Percentiles rank a stretch among this genome's conserved stretches.
phyloP scores from a whole-genome alignment of 495 filamentous ascomycete species.

The Xylaria curta region DNA sequence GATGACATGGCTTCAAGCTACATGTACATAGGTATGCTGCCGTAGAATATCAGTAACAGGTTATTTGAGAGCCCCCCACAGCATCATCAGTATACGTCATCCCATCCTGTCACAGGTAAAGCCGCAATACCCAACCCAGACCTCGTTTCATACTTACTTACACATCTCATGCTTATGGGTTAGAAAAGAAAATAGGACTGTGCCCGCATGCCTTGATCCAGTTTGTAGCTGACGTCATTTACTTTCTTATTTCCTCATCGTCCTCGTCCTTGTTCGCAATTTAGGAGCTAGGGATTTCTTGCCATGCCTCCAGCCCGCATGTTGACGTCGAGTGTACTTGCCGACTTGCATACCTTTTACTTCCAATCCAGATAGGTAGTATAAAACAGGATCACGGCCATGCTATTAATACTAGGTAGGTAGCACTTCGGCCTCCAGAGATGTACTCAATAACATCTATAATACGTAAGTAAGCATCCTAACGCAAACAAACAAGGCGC shows the following conservation, averaged over 20 bases:
- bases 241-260: neutral
- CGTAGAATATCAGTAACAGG: too few species aligned
- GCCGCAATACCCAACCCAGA: neutral
- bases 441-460: neutral
- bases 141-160: neutral
- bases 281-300: neutral
- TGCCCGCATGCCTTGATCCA: neutral
- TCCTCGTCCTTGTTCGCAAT: neutral
- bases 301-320: neutral
- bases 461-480: neutral
- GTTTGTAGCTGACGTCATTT: slow-evolving; percentile 3
- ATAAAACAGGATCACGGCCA: too few species aligned
- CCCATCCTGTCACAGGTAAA: neutral
- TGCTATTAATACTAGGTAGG: too few species aligned
- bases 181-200: neutral
- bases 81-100: neutral
- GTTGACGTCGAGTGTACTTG: neutral
- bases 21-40: too few species aligned
- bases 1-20: too few species aligned
- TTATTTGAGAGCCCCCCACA: too few species aligned
- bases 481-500: neutral
- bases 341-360: neutral
- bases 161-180: neutral
- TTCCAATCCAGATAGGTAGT: neutral
- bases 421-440: neutral